Conservation (phyloP, 2,329 filamentous ascomycete genomes). For the Sporothrix protearum region DNA sequence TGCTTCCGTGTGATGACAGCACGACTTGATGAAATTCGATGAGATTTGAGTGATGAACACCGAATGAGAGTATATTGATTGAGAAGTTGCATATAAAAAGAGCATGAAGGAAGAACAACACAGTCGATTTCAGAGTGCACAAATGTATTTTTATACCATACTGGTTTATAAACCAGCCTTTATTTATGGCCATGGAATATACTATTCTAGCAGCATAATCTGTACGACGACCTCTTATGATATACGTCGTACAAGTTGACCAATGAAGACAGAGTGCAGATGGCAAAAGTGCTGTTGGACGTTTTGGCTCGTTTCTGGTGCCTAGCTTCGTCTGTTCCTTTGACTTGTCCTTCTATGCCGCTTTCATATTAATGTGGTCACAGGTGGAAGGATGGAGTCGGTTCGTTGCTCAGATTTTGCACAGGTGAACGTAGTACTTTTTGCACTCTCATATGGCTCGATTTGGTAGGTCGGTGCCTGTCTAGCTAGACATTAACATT, state of each 20-base stretch:
- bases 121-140: too few relatives aligned
- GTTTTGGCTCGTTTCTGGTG: neutral
- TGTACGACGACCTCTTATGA: neutral
- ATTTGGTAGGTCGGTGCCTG: neutral
- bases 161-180: too few relatives aligned
- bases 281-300: neutral
- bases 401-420: too few relatives aligned
- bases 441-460: neutral
- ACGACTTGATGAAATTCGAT: too few relatives aligned
- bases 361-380: conserved; percentile 3
- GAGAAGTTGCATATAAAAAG: too few relatives aligned
- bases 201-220: neutral
- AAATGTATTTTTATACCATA: too few relatives aligned
- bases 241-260: neutral
- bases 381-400: neutral
- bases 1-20: too few relatives aligned
- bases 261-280: neutral
- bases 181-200: too few relatives aligned
- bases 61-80: too few relatives aligned
- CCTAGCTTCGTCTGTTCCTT: neutral
- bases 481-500: neutral
- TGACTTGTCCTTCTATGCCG: neutral
- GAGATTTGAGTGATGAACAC: too few relatives aligned
- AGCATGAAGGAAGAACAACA: too few relatives aligned
- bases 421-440: neutral